Evolutionary conservation across 257 asterid species (phyloP).

Genomic region (Oldenlandia corymbosa): DNA sequence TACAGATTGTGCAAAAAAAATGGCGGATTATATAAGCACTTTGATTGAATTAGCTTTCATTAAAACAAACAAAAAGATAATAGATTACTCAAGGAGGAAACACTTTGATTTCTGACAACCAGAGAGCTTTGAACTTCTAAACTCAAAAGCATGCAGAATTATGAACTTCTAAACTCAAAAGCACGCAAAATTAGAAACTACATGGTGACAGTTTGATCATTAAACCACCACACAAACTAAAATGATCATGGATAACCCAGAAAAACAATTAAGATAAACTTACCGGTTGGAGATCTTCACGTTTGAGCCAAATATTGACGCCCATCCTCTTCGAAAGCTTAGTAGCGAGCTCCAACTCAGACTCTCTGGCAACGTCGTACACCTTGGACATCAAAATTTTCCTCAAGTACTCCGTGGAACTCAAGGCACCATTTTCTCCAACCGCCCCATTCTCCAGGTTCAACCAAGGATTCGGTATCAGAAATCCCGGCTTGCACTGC

Average conservation of each 20-base stretch:
- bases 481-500: constrained; percentile 58
- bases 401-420: constrained; percentile 70
- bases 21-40: too few relatives aligned
- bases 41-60: too few relatives aligned
- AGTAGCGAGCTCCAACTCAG: constrained; percentile 77
- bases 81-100: neutral
- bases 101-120: neutral
- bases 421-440: constrained; percentile 28
- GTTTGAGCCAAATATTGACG: constrained; percentile 73
- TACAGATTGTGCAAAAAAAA: too few relatives aligned
- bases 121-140: neutral
- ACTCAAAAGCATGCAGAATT: too few relatives aligned
- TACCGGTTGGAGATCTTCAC: constrained; percentile 94
- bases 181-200: too few relatives aligned
- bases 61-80: neutral
- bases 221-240: neutral
- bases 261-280: constrained; percentile 5
- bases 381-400: constrained; percentile 80
- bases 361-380: constrained; percentile 80
- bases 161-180: neutral
- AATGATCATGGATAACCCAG: neutral
- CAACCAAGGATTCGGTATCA: constrained; percentile 37
- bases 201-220: neutral
- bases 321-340: constrained; percentile 70
- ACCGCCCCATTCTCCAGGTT: constrained; percentile 3